Evolutionary conservation across 345 rosid species (phyloP).

Genomic region (Balakata baccata): DNA sequence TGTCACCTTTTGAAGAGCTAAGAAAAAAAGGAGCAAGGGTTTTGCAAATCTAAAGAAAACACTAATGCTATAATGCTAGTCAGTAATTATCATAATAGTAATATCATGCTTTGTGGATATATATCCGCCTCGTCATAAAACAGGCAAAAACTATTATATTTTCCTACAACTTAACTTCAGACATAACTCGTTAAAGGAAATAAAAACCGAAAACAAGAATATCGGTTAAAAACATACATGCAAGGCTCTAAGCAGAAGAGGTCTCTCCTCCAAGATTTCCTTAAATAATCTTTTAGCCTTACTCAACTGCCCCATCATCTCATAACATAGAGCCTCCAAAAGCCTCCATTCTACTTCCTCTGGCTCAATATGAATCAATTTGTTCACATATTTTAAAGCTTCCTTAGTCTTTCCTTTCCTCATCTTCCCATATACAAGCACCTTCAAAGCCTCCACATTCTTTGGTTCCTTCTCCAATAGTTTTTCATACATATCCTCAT

Average conservation of each 20-base stretch:
- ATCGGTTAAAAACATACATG: constrained; percentile 52
- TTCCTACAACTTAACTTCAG: not conserved
- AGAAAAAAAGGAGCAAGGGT: not conserved
- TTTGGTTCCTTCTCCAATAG: constrained; percentile 63
- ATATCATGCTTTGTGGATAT: too few species aligned
- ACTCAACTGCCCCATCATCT: constrained; percentile 64
- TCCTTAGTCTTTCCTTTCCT: constrained; percentile 63
- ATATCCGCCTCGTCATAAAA: not conserved
- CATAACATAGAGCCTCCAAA: constrained; percentile 78
- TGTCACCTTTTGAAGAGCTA: not conserved
- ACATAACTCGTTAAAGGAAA: not conserved
- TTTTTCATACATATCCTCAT: constrained; percentile 57
- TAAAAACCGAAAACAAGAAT: not conserved
- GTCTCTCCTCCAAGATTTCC: constrained; percentile 62
- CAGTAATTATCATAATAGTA: not conserved
- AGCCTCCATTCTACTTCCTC: constrained; percentile 88
- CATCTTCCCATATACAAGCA: constrained; percentile 65
- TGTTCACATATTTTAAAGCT: constrained; percentile 63
- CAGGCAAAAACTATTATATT: too few species aligned
- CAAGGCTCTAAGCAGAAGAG: constrained; percentile 81
- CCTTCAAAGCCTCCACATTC: constrained; percentile 71
- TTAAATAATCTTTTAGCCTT: constrained; percentile 60
- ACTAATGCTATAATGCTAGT: not conserved
- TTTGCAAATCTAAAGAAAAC: not conserved
- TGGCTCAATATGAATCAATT: constrained; percentile 58